Evolutionary conservation across 306 rosid species (phyloP), one percentile per base, ranked within the genome.

Genomic region (Pueraria montana): DNA sequence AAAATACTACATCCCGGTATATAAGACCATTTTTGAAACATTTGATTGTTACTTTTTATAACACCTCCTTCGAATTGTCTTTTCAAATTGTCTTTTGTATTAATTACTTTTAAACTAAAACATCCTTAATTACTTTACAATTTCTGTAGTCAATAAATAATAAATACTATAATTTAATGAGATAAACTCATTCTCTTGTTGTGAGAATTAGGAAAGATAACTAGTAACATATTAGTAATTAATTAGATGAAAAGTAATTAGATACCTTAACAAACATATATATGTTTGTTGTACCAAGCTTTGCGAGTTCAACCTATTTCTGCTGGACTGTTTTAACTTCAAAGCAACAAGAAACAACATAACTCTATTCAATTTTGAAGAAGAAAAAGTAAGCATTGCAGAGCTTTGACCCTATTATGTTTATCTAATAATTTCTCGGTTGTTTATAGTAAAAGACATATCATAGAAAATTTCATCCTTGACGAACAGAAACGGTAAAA

Each of bases 241-340:
- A 12, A 43, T 43, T 10, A 11, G 16, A 3, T 10, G 32, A 43
- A 43, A 43, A 43, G 49, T n/a, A n/a, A n/a, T n/a, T n/a, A n/a
- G n/a, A n/a, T n/a, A n/a, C n/a, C n/a, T n/a, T n/a, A n/a, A n/a
- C n/a, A n/a, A n/a, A n/a, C n/a, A n/a, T n/a, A n/a, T n/a, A 40
- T 52, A 80, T 52, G 50, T 50, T 32, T 52, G 69, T 8, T 9
- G 20, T 74, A 52, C 68, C 68, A n/a, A 18, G 38, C 24, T 8
- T 64, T 64, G 76, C 10, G 9, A 50, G 69, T 49, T 75, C 79
- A 76, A 80, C 71, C 43, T n/a, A 71, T 69, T 36, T 48, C 65
- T 32, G 66, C 67, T 21, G 16, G 52, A 18, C 4, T 61, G 63
- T 67, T 79, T 49, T 66, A 71, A 71, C 32, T 21, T 80, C 17